Percentiles rank a stretch among this genome's conserved stretches.
phyloP scores from a whole-genome alignment of 2,329 filamentous ascomycete genomes.

The Penicillium decumbens region DNA sequence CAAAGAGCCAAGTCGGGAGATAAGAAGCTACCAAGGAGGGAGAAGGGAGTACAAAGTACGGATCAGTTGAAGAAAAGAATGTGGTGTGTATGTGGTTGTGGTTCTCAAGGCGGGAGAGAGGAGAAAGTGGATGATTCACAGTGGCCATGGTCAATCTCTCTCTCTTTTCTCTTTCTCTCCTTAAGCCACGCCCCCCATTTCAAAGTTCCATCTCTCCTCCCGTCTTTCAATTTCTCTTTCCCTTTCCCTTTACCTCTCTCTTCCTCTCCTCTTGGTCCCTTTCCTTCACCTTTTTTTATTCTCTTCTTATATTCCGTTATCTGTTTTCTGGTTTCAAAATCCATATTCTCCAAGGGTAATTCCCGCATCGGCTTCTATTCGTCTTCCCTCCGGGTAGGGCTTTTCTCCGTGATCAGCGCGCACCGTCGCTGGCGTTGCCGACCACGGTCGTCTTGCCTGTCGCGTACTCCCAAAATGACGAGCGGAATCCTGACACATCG shows the following conservation, averaged over 20 bases:
- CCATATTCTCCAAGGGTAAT: neutral
- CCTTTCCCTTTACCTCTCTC: neutral
- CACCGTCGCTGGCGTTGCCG: slow-evolving; percentile 33
- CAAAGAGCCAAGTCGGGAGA: neutral
- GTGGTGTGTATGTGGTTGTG: neutral
- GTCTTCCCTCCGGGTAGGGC: neutral
- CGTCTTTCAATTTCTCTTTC: slow-evolving; percentile 1
- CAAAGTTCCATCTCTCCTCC: neutral
- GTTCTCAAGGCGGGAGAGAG: neutral
- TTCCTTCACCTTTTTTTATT: slow-evolving; percentile 19
- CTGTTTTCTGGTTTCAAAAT: slow-evolving; percentile 10
- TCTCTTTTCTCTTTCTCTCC: neutral
- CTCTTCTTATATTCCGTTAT: slow-evolving; percentile 5
- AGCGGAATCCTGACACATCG: slow-evolving; percentile 36
- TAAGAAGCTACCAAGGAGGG: neutral
- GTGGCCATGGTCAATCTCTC: slow-evolving; percentile 1
- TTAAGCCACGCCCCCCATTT: neutral
- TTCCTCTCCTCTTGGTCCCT: slow-evolving; percentile 1
- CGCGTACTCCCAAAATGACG: slow-evolving; percentile 44
- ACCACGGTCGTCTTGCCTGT: slow-evolving; percentile 29
- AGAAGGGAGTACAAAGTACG: too few relatives aligned
- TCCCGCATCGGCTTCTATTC: slow-evolving; percentile 4
- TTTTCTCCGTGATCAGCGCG: slow-evolving; percentile 31
- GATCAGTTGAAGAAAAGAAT: neutral
- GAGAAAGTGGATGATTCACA: neutral